Conservation (phyloP, 2,329 filamentous ascomycete genomes). For the Cordyceps militaris region DNA sequence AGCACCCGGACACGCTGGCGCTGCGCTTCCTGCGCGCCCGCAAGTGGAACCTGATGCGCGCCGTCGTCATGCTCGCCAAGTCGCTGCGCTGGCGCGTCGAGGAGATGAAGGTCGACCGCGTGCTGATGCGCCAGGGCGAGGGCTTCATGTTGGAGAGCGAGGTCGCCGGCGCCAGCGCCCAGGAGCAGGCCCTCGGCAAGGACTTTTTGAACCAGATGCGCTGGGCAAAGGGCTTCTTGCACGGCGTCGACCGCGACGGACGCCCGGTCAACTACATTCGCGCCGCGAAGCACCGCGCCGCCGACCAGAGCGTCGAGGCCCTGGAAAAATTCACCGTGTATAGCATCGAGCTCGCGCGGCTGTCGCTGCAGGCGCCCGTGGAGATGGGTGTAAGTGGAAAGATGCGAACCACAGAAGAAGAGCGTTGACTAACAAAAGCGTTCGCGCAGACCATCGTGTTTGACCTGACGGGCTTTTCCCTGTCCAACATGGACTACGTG, state of each 20-base stretch:
- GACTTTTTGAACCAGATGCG: constrained; percentile 75
- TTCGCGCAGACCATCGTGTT: constrained; percentile 38
- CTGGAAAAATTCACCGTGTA: constrained; percentile 81
- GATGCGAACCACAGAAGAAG: not conserved
- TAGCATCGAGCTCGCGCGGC: constrained; percentile 76
- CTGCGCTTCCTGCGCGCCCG: constrained; percentile 71
- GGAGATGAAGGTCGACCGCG: constrained; percentile 76
- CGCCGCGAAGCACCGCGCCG: constrained; percentile 66
- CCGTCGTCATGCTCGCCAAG: constrained; percentile 80
- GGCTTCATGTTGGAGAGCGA: constrained; percentile 51
- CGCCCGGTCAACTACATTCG: constrained; percentile 75
- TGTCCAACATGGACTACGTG: constrained; percentile 90
- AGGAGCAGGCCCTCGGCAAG: constrained; percentile 54
- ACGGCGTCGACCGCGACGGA: constrained; percentile 70
- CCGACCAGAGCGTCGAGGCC: constrained; percentile 68
- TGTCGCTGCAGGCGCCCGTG: constrained; percentile 65
- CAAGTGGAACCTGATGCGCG: constrained; percentile 86
- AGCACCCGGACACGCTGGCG: constrained; percentile 74
- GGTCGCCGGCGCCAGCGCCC: constrained; percentile 41
- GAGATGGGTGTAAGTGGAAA: constrained; percentile 69
- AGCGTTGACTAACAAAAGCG: not conserved
- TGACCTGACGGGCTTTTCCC: constrained; percentile 79
- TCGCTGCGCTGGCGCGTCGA: constrained; percentile 79
- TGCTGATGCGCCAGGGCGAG: constrained; percentile 69
- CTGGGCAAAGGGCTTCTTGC: constrained; percentile 80